Percentiles rank a stretch among this genome's conserved stretches.
Conservation (phyloP, 768 basidiomycete species). For the Hygrophorus russula region DNA sequence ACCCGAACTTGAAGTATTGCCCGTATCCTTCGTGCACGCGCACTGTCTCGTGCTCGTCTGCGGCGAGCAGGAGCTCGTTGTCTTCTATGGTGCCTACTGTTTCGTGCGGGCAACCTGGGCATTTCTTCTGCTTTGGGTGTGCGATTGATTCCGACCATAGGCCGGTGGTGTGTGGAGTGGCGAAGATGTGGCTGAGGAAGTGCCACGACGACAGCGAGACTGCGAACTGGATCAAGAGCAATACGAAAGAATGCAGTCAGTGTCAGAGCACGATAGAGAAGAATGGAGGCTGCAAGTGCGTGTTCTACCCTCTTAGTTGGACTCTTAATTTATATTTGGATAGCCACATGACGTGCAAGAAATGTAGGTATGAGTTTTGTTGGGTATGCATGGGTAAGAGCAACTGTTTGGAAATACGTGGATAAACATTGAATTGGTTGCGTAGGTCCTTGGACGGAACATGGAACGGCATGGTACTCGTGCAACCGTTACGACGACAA, state of each 20-base stretch:
- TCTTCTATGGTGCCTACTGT: conserved; percentile 83
- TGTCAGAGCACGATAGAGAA: conserved; percentile 99
- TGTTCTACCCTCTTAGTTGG: conserved; percentile 13
- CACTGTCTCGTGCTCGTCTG: conserved; percentile 85
- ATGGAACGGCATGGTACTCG: conserved; percentile 96
- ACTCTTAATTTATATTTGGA: background rate
- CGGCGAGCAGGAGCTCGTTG: conserved; percentile 62
- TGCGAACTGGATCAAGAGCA: conserved; percentile 99
- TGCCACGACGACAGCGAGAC: conserved; percentile 97
- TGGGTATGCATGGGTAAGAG: conserved; percentile 95
- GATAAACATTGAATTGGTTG: conserved; percentile 12
- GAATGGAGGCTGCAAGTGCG: conserved; percentile 99
- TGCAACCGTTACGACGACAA: conserved; percentile 98
- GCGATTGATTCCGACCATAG: conserved; percentile 81
- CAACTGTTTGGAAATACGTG: conserved; percentile 8
- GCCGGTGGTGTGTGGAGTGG: conserved; percentile 81
- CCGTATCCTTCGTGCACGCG: conserved; percentile 91
- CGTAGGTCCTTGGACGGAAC: conserved; percentile 89
- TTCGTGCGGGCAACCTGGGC: conserved; percentile 61
- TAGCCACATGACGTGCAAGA: conserved; percentile 99
- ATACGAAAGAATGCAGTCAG: conserved; percentile 95
- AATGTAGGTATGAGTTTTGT: conserved; percentile 97
- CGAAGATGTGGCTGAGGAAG: conserved; percentile 93
- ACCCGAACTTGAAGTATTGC: conserved; percentile 81
- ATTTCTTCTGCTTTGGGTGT: conserved; percentile 95